Base-by-base conservation (phyloP, 2,329 filamentous ascomycete genomes). In the Alternaria ventricosa region DNA sequence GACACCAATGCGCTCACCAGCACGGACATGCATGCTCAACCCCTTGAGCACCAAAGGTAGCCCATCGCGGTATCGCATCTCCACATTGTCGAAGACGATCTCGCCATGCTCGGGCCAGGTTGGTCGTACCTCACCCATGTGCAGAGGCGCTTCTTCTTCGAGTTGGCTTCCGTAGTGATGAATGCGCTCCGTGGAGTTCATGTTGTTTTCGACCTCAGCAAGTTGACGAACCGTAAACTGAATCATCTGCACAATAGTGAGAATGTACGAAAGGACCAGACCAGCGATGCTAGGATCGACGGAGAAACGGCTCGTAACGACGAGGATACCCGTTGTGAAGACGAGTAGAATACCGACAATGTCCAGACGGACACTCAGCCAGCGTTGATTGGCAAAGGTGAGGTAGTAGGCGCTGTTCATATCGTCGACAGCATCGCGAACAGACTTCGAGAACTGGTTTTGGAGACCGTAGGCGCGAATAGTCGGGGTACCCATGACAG, bases 401-500 rank as follows among this genome's bases (percentile, higher is more conserved):
- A 98, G 86, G 78, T 93, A 99, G 80, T 98, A 98, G 0, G 95
- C 95, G 23, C 90, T 88, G 78, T 98, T 90, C 94, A 98, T 97
- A 67, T 93, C 87, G 77, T 99, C 93, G 66, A 98, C 92, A 0
- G 92, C 85, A 1, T 86, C 82, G 54, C 90, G 87, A 49, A 98
- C 86, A 36, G 91, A 89, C 2, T 78, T 76, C 10, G 90, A 86
- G 76, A 98, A 98, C 46, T 90, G 89, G 18, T 90, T 83, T 77
- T 93, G 87, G 4, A 97, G 83, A 0, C 93, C 94, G 71, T 98
- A 98, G 0, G 96, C 95, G 22, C 94, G 89, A 74, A 98, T 97
- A 3, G 90, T 94, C 1, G 95, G 87, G 12, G 92, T 91, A 5
- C 94, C 94, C 45, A 88, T 91, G 56, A 99, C 88, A 1, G 93